Conservation (phyloP, 2,329 filamentous ascomycete genomes). For the Trichoderma hamatum region DNA sequence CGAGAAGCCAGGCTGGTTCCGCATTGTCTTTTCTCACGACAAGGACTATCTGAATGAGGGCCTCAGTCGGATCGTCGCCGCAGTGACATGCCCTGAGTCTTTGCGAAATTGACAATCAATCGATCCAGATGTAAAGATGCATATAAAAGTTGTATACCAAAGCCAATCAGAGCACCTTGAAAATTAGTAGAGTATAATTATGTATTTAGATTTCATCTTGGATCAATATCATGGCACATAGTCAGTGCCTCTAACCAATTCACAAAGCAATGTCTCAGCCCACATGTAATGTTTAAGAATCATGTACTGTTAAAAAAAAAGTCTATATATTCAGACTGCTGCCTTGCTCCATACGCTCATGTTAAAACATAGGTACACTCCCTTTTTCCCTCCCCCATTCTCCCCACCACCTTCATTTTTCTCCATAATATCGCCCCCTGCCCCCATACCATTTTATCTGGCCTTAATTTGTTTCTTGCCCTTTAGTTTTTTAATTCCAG, state of each 20-base stretch:
- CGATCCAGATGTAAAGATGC: not conserved
- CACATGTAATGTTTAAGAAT: not conserved
- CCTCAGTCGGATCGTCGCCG: slow-evolving; percentile 28
- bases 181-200: not conserved
- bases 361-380: slow-evolving; percentile 18
- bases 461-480: slow-evolving; percentile 1
- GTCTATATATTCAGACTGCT: slow-evolving; percentile 24
- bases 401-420: not conserved
- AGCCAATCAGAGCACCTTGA: not conserved
- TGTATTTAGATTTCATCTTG: not conserved
- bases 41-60: slow-evolving; percentile 38
- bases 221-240: not conserved
- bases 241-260: not conserved
- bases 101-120: not conserved
- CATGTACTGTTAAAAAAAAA: slow-evolving; percentile 15
- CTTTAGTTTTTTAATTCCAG: not conserved
- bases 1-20: slow-evolving; percentile 44
- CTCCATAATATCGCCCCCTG: not conserved
- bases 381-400: not conserved
- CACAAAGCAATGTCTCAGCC: not conserved
- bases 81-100: slow-evolving; percentile 11
- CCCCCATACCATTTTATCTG: slow-evolving; percentile 5
- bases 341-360: slow-evolving; percentile 21
- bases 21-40: slow-evolving; percentile 45
- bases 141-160: not conserved